Evolutionary conservation across 345 rosid species (phyloP).

Genomic region (Noccaea bulbosa): DNA sequence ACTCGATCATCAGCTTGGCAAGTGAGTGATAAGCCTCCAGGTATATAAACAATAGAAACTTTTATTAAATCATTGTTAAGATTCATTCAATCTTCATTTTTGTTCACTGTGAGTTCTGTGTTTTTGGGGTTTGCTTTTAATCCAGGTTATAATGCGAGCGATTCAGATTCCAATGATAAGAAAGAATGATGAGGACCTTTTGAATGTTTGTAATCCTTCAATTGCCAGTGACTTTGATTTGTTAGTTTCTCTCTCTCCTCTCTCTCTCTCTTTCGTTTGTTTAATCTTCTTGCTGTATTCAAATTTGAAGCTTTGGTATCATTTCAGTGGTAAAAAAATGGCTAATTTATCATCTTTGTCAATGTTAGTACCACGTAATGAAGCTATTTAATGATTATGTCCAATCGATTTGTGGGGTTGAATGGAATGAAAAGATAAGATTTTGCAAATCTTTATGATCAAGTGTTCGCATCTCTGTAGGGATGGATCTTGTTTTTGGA

Average conservation of each 20-base stretch:
- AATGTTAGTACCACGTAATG: conserved; percentile 13
- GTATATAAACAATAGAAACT: conserved; percentile 37
- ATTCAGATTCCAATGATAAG: conserved; percentile 67
- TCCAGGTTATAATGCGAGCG: conserved; percentile 75
- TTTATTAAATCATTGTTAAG: not conserved
- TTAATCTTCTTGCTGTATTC: conserved; percentile 29
- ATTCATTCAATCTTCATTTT: conserved; percentile 5
- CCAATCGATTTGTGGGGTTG: not conserved
- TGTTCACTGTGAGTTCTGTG: not conserved
- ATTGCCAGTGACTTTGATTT: conserved; percentile 29
- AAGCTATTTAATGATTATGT: conserved; percentile 3
- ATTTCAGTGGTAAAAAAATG: conserved; percentile 6
- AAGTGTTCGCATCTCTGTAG: not conserved
- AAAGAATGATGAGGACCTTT: conserved; percentile 29
- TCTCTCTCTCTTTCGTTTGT: not conserved
- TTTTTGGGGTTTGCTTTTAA: not conserved
- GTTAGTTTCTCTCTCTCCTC: conserved; percentile 23
- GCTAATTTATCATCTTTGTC: conserved; percentile 11
- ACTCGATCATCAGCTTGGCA: conserved; percentile 64
- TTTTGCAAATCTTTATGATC: too few relatives aligned
- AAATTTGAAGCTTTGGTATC: conserved; percentile 25
- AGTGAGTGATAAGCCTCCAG: conserved; percentile 70
- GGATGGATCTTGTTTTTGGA: not conserved
- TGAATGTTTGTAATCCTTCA: conserved; percentile 25
- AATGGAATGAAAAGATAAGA: not conserved